Evolutionary conservation across 2,329 filamentous ascomycete genomes (phyloP).

Genomic region (Penicillium sp.): DNA sequence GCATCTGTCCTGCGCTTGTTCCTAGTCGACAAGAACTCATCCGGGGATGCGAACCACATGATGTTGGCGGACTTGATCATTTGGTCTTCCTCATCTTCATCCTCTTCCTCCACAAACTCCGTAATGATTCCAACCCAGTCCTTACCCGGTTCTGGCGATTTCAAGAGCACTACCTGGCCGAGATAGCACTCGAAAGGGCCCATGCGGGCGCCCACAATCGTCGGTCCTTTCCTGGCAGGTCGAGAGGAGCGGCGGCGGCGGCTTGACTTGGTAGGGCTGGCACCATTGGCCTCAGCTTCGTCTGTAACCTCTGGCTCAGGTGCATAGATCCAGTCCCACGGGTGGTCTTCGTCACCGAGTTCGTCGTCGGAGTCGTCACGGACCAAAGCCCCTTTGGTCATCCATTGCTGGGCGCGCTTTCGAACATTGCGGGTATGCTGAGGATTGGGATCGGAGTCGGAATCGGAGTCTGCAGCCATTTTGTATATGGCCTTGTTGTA

Average conservation of each 20-base stretch:
- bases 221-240: conserved; percentile 33
- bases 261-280: conserved; percentile 20
- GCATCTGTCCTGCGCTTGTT: conserved; percentile 79
- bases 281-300: conserved; percentile 12
- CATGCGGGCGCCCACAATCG: conserved; percentile 78
- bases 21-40: conserved; percentile 82
- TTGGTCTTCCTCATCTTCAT: conserved; percentile 58
- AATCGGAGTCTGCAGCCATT: conserved; percentile 20
- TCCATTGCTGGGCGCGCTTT: conserved; percentile 47
- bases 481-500: neutral
- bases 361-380: conserved; percentile 88
- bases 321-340: conserved; percentile 77
- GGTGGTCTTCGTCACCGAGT: conserved; percentile 67
- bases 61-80: conserved; percentile 73
- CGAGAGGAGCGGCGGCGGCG: conserved; percentile 32
- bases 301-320: conserved; percentile 22
- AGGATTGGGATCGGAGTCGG: conserved; percentile 14
- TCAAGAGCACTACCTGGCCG: conserved; percentile 82
- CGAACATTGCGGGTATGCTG: conserved; percentile 25
- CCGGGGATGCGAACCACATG: conserved; percentile 87
- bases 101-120: conserved; percentile 72
- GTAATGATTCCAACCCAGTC: conserved; percentile 91
- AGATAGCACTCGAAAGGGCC: conserved; percentile 75
- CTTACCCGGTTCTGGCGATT: conserved; percentile 80
- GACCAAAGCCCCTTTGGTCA: conserved; percentile 61